Conservation (phyloP, 2,329 filamentous ascomycete species). For the Fonsecaea erecta region DNA sequence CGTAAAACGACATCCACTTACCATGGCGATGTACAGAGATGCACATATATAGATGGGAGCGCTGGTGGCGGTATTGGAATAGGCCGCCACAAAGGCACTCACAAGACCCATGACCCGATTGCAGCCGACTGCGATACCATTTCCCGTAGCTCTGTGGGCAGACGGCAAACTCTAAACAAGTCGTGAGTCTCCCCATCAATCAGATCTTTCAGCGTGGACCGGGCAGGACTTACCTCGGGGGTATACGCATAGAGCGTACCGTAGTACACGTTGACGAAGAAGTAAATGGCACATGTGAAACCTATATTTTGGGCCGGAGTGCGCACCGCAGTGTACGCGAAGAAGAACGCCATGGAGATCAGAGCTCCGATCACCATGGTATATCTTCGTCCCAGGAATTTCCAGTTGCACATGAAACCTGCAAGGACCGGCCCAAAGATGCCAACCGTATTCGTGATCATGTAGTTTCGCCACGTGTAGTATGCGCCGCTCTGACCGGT, state of each 20-base stretch:
- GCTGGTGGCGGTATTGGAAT: constrained; percentile 39
- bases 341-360: constrained; percentile 70
- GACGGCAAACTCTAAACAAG: constrained; percentile 49
- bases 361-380: constrained; percentile 68
- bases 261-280: constrained; percentile 70
- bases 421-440: constrained; percentile 75
- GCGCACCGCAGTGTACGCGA: constrained; percentile 71
- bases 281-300: constrained; percentile 71
- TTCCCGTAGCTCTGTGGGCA: constrained; percentile 74
- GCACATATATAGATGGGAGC: constrained; percentile 48
- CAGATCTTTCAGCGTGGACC: background rate
- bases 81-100: constrained; percentile 59
- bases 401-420: constrained; percentile 71
- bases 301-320: constrained; percentile 67
- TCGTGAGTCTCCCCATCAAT: background rate
- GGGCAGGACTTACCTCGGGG: constrained; percentile 67
- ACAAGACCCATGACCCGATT: constrained; percentile 77
- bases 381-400: constrained; percentile 71
- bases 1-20: constrained; percentile 21
- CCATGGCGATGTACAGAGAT: constrained; percentile 45
- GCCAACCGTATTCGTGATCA: constrained; percentile 75
- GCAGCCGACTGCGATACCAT: constrained; percentile 71
- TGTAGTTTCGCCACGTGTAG: constrained; percentile 75
- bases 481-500: constrained; percentile 76
- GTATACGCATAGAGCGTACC: constrained; percentile 78